These are phyloP conservation scores for Rhizopus arrhizus DNA, from an alignment of 371 early-diverging fungal genomes.

Conservation along the genomic window DNA sequence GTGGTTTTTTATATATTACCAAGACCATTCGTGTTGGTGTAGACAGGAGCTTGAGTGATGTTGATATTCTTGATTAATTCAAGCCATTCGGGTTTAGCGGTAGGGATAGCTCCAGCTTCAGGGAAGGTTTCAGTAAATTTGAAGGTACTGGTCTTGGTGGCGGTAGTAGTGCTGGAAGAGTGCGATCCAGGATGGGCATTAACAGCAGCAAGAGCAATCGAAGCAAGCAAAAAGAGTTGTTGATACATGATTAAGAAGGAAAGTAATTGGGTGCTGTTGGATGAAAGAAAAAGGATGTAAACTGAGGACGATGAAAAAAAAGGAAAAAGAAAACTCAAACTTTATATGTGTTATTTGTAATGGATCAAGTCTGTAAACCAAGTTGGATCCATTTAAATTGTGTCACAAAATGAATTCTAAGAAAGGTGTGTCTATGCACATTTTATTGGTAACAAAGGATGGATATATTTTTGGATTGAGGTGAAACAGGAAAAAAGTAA, in stretches of 20 bases:
- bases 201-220: conserved; percentile 26
- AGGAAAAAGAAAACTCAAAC: not conserved
- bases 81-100: conserved; percentile 56
- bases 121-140: conserved; percentile 47
- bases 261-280: not conserved
- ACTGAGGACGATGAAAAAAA: not conserved
- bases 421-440: not conserved
- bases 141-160: conserved; percentile 26
- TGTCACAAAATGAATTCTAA: conserved; percentile 5
- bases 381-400: not conserved
- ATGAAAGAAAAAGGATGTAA: conserved; percentile 4
- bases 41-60: conserved; percentile 48
- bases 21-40: conserved; percentile 28
- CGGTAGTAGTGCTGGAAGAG: not conserved
- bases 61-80: conserved; percentile 37
- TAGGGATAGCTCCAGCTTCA: conserved; percentile 35
- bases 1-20: not conserved
- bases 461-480: conserved; percentile 3
- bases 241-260: conserved; percentile 20
- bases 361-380: not conserved
- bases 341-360: not conserved
- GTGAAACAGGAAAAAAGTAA: conserved; percentile 4
- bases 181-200: conserved; percentile 26
- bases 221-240: conserved; percentile 29
- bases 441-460: not conserved